Percentiles rank a stretch among this genome's conserved stretches.
Conservation (phyloP, 768 basidiomycete genomes). For the Lactarius sanguifluus region DNA sequence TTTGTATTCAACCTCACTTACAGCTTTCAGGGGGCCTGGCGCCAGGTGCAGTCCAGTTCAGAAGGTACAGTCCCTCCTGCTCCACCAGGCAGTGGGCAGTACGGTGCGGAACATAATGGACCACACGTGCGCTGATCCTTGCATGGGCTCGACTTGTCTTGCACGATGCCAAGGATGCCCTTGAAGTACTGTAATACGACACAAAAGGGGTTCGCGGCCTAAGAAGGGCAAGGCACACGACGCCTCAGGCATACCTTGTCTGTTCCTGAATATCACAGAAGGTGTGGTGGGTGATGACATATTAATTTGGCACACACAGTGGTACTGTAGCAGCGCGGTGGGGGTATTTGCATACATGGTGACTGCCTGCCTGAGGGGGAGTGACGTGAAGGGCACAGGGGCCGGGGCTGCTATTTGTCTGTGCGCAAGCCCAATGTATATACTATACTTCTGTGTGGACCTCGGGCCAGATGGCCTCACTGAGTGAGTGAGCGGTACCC, state of each 20-base stretch:
- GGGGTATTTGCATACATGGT: neutral
- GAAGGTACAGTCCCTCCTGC: neutral
- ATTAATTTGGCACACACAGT: neutral
- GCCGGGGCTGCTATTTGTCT: too few relatives aligned
- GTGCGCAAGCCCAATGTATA: too few relatives aligned
- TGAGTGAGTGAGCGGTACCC: too few relatives aligned
- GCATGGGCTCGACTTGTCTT: neutral
- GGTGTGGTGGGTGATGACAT: neutral
- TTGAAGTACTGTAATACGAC: neutral
- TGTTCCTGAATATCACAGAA: neutral
- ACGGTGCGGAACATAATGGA: neutral
- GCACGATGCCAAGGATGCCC: too few relatives aligned
- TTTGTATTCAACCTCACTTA: too few relatives aligned
- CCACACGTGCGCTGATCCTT: neutral
- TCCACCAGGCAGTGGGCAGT: neutral
- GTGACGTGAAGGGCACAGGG: too few relatives aligned
- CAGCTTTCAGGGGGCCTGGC: too few relatives aligned
- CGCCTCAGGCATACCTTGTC: neutral
- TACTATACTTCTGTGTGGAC: too few relatives aligned
- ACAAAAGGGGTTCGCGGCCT: neutral
- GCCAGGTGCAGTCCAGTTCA: neutral
- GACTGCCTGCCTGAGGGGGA: too few relatives aligned
- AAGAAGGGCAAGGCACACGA: neutral
- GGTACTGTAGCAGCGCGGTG: neutral
- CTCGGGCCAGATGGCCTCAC: too few relatives aligned